These are phyloP conservation scores for Achaetomium macrosporum DNA, from an alignment of 2,329 filamentous ascomycete species.

Conservation along the genomic window DNA sequence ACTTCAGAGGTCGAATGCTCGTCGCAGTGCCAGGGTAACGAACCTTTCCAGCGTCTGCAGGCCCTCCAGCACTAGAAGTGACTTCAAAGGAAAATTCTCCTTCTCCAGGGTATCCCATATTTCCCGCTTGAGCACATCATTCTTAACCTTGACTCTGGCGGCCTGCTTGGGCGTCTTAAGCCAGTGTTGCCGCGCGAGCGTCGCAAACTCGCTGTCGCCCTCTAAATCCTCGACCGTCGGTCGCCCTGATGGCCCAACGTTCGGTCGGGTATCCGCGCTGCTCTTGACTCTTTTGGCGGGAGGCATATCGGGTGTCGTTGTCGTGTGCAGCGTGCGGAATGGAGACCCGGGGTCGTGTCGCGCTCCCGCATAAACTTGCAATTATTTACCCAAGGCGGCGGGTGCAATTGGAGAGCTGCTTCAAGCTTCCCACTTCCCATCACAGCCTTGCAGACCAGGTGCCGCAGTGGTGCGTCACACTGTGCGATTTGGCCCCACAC, in stretches of 20 bases:
- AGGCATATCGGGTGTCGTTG: constrained; percentile 40
- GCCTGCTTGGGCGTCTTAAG: constrained; percentile 56
- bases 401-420: neutral
- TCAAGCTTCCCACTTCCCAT: neutral
- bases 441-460: constrained; percentile 22
- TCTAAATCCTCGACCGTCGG: constrained; percentile 64
- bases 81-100: constrained; percentile 70
- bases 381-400: neutral
- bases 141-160: constrained; percentile 65
- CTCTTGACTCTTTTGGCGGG: constrained; percentile 55
- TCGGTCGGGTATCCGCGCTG: constrained; percentile 39
- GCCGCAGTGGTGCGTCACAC: constrained; percentile 2
- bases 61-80: constrained; percentile 78
- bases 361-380: constrained; percentile 21
- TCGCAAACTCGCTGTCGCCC: constrained; percentile 65
- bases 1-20: neutral
- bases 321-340: constrained; percentile 18
- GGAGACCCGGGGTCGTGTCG: constrained; percentile 16
- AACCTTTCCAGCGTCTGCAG: constrained; percentile 79
- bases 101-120: constrained; percentile 87
- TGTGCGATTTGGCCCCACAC: constrained; percentile 1
- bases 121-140: constrained; percentile 76
- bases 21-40: neutral
- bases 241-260: constrained; percentile 40
- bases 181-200: constrained; percentile 82